Evolutionary conservation across 2,329 filamentous ascomycete genomes (phyloP), one percentile per base, ranked within the genome.

Genomic region (Penicillium sp.): DNA sequence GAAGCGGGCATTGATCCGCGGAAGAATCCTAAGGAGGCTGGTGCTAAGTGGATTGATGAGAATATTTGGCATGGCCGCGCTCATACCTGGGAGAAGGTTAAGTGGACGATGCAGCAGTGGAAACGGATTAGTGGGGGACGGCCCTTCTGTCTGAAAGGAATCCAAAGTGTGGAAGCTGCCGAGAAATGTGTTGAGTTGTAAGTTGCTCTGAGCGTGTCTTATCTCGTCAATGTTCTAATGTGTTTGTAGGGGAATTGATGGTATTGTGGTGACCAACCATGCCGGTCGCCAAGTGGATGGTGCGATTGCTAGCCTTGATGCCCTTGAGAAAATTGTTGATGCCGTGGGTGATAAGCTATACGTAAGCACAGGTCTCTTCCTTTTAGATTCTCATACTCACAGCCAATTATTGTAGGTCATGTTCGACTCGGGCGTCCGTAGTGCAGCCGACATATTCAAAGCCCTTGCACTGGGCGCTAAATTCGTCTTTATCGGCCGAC

Each of bases 191-290:
- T 52, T 39, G 49, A 52, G 43, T 24, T 52, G 49, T 52, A 14
- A 21, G 42, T 52, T 24, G 18, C 16, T 40, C n/a, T n/a, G n/a
- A n/a, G n/a, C n/a, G n/a, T n/a, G n/a, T n/a, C n/a, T n/a, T n/a
- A n/a, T n/a, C n/a, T n/a, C n/a, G n/a, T n/a, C n/a, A n/a, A 9
- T 23, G 8, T 39, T 39, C 1, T 1, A 10, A 19, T 21, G 10
- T 39, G 16, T 16, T 11, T 39, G 36, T 28, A 28, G 42, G 7
- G 42, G 42, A n/a, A 45, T 45, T 23, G 42, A 90, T 60, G 88
- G 84, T 0, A 88, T 91, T 44, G 80, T 91, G 1, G 76, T 91
- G 1, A 84, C 81, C 13, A 91, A 91, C 61, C 88, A 91, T 67
- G 88, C 87, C 1, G 88, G 88, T 0, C 71, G 88, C 18, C 83